Evolutionary conservation across 371 early-diverging fungal species (phyloP).

Genomic region (Dichotomocladium elegans): DNA sequence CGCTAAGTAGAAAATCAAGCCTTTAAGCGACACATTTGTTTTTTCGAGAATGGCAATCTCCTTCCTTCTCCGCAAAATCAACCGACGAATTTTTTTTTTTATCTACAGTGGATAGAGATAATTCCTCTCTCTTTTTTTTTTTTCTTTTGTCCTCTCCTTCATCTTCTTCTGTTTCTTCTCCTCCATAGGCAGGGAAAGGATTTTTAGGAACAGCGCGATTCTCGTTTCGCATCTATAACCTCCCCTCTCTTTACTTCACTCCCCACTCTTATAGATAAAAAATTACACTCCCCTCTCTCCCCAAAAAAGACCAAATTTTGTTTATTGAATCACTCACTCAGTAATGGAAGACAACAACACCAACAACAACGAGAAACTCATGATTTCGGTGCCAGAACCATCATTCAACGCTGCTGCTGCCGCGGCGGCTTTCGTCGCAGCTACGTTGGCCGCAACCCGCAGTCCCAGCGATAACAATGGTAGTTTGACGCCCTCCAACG

Average conservation of each 20-base stretch:
- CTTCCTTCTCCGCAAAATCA: conserved; percentile 5
- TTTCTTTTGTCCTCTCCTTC: conserved; percentile 2
- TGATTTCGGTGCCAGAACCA: conserved; percentile 2
- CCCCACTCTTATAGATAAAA: not conserved
- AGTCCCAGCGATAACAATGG: not conserved
- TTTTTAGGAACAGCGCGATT: not conserved
- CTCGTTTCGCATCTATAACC: not conserved
- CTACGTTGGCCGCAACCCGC: conserved; percentile 2
- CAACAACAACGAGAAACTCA: not conserved
- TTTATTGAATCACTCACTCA: not conserved
- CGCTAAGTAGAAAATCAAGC: not conserved
- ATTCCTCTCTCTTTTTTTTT: not conserved
- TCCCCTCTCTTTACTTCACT: conserved; percentile 1
- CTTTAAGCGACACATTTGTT: not conserved
- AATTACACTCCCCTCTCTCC: conserved; percentile 2
- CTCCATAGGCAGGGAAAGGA: not conserved
- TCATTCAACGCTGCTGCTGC: not conserved
- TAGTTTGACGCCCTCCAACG: not conserved
- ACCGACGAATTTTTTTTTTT: conserved; percentile 6
- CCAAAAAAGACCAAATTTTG: too few species aligned
- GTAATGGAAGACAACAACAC: conserved; percentile 2
- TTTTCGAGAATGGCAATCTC: not conserved
- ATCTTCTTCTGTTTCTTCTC: not conserved
- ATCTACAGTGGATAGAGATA: conserved; percentile 3
- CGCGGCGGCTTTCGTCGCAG: conserved; percentile 8